Evolutionary conservation across 495 filamentous ascomycete genomes (phyloP).

Genomic region (Tuber microsphaerosporum): DNA sequence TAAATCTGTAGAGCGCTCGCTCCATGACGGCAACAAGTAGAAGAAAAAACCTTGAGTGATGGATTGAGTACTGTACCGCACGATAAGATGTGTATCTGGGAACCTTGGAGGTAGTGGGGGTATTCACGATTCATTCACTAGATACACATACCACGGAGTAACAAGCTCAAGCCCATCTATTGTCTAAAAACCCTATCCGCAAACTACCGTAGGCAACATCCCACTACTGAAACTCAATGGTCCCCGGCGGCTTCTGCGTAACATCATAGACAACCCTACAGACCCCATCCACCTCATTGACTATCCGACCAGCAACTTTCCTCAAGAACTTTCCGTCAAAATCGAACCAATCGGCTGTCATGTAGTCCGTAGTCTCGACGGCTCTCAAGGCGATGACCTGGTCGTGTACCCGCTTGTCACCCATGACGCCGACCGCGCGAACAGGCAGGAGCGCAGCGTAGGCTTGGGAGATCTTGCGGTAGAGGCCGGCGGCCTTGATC

Average conservation of each 20-base stretch:
- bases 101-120: neutral
- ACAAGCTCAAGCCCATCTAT: neutral
- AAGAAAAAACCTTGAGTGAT: neutral
- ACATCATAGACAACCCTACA: conserved; percentile 56
- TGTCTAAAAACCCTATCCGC: neutral
- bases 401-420: conserved; percentile 61
- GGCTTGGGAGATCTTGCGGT: conserved; percentile 73
- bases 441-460: conserved; percentile 70
- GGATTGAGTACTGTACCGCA: neutral
- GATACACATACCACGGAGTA: neutral
- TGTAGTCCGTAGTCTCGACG: conserved; percentile 70
- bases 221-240: conserved; percentile 65
- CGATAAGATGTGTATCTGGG: neutral
- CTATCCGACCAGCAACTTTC: conserved; percentile 62
- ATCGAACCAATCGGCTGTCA: conserved; percentile 70
- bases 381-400: conserved; percentile 61
- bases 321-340: conserved; percentile 62
- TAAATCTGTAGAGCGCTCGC: neutral
- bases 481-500: conserved; percentile 77
- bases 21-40: neutral
- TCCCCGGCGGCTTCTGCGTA: conserved; percentile 75
- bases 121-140: neutral
- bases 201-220: neutral
- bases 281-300: conserved; percentile 77
- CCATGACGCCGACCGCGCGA: conserved; percentile 71